phyloP scores from a whole-genome alignment of 495 filamentous ascomycete genomes.

The Trichoderma erinaceum region DNA sequence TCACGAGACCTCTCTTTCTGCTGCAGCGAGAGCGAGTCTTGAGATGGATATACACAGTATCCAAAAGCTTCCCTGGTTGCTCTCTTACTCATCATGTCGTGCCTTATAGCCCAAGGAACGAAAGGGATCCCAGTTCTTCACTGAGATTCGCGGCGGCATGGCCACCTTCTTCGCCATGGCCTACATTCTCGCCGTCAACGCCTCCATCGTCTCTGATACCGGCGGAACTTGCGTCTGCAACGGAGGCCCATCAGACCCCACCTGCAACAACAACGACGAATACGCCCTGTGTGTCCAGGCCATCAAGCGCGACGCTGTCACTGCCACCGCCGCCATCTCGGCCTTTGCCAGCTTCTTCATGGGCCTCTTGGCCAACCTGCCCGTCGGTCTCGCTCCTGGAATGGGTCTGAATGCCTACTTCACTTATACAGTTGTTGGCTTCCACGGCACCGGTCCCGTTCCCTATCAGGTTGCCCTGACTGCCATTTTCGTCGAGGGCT shows the following conservation, averaged over 20 bases:
- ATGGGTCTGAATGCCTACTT: slow-evolving; percentile 83
- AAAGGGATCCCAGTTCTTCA: slow-evolving; percentile 71
- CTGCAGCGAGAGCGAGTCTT: not conserved
- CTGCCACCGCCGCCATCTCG: slow-evolving; percentile 72
- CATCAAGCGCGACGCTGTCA: slow-evolving; percentile 69
- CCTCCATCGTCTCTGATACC: slow-evolving; percentile 55
- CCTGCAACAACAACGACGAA: slow-evolving; percentile 49
- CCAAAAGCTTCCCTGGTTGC: not conserved
- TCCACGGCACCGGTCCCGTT: slow-evolving; percentile 59
- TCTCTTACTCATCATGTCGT: slow-evolving; percentile 1
- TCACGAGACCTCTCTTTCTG: not conserved
- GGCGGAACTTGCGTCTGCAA: slow-evolving; percentile 68
- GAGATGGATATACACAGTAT: not conserved
- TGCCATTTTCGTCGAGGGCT: slow-evolving; percentile 78
- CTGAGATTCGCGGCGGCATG: slow-evolving; percentile 69
- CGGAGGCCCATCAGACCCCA: slow-evolving; percentile 34
- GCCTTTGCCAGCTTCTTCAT: slow-evolving; percentile 65
- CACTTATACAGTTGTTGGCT: slow-evolving; percentile 73
- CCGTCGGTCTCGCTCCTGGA: slow-evolving; percentile 70
- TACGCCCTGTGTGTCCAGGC: slow-evolving; percentile 61
- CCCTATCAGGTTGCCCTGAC: slow-evolving; percentile 66
- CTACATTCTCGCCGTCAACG: slow-evolving; percentile 68
- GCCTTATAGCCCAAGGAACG: slow-evolving; percentile 53
- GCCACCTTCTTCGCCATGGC: slow-evolving; percentile 87
- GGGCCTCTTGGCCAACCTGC: slow-evolving; percentile 64